Conservation (phyloP, 2,329 filamentous ascomycete species). For the Colletotrichum zoysiae region DNA sequence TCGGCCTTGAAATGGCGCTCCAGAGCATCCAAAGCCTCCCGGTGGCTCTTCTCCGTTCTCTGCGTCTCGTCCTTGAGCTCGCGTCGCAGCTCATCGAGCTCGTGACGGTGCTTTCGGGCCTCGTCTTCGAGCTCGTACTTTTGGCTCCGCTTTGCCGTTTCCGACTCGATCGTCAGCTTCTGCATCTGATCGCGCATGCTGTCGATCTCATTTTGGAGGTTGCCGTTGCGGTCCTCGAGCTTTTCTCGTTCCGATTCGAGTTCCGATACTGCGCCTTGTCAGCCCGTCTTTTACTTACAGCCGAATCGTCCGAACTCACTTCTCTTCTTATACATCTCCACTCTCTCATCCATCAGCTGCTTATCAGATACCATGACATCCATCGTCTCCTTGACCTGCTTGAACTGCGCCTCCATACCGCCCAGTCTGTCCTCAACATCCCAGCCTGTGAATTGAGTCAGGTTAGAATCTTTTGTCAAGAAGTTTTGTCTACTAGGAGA, state of each 20-base stretch:
- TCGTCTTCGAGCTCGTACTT: slow-evolving; percentile 68
- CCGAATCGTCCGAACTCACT: slow-evolving; percentile 63
- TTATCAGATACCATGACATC: slow-evolving; percentile 76
- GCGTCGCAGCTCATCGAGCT: slow-evolving; percentile 66
- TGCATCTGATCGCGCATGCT: slow-evolving; percentile 52
- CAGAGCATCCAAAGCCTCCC: slow-evolving; percentile 75
- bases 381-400: slow-evolving; percentile 78
- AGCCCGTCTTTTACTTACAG: slow-evolving; percentile 29
- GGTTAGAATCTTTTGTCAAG: slow-evolving; percentile 81
- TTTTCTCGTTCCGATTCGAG: slow-evolving; percentile 63
- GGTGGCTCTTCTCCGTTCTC: slow-evolving; percentile 70
- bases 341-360: slow-evolving; percentile 78
- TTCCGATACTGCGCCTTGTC: slow-evolving; percentile 56
- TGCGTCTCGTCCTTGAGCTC: slow-evolving; percentile 68
- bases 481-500: slow-evolving; percentile 64
- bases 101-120: slow-evolving; percentile 65
- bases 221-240: slow-evolving; percentile 60
- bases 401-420: slow-evolving; percentile 81
- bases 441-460: slow-evolving; percentile 74
- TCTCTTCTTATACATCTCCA: slow-evolving; percentile 80
- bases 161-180: slow-evolving; percentile 56
- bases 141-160: slow-evolving; percentile 58
- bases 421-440: slow-evolving; percentile 84
- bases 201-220: slow-evolving; percentile 74
- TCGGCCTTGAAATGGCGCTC: slow-evolving; percentile 73